Evolutionary conservation across 129 eudicot genomes (phyloP), one percentile per base, ranked within the genome.

Genomic region (Pseudognaphalium luteoalbum): DNA sequence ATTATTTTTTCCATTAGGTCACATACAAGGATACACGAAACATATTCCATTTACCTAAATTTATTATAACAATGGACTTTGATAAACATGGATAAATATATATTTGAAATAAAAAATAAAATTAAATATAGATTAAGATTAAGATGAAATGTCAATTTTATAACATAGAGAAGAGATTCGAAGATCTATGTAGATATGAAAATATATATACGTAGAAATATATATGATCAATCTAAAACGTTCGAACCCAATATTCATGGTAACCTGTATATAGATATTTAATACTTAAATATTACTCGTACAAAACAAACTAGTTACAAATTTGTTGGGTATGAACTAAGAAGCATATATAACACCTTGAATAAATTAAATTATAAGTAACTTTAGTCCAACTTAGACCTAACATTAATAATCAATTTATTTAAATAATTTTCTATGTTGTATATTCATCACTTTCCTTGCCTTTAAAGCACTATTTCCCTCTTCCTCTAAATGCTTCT

Each of bases 381-480:
- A 63, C 3, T 44, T 32, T 78, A 62, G 72, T 78, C 44, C 82
- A 78, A 78, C 72, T 78, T 78, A 71, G 82, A 72, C 82, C 72
- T 78, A 70, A 78, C 82, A 29, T 70, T 25, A 54, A 77, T 78
- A 78, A 42, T 60, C 20, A 70, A 77, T 60, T 56, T 20, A 70
- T 28, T 58, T 33, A 66, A 66, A 52, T 73, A 19, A 73, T 37
- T 37, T n/a, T 80, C 9, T 73, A 41, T 37, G 52, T 60, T 66
- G 68, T 44, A n/a, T 50, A 54, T 76, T 41, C 75, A 71, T 42
- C 35, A 72, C 82, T 80, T 77, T 68, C 77, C 89, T 86, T 86
- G 85, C 83, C 87, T 86, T 86, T 83, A 72, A 86, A 86, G 89
- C 85, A 68, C 87, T 64, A 80, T 41, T 65, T 65, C 73, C 85